A percentile compares a stretch with the other conserved stretches of the same genome.
phyloP scores from a whole-genome alignment of 148 eudicot genomes.

The Cornus kousa region DNA sequence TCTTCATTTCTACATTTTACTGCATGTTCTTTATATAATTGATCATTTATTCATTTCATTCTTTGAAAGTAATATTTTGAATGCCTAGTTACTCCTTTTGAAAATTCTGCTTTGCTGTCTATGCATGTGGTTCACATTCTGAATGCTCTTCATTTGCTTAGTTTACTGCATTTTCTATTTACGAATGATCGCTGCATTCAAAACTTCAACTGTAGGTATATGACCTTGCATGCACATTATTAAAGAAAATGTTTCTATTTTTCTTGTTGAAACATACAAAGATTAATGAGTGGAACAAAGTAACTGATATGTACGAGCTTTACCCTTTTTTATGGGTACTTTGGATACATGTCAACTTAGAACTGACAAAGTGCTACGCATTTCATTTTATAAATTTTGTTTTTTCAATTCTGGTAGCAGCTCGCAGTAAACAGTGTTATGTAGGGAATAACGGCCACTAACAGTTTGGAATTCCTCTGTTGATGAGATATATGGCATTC shows the following conservation, averaged over 20 bases:
- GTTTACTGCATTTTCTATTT: too few relatives aligned
- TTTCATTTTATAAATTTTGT: too few relatives aligned
- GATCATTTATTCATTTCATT: too few relatives aligned
- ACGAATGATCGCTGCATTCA: too few relatives aligned
- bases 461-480: neutral
- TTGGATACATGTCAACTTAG: neutral
- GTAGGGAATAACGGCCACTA: neutral
- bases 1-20: neutral
- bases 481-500: neutral
- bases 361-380: neutral
- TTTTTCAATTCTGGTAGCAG: neutral
- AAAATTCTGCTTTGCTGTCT: too few relatives aligned
- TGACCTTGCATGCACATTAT: neutral
- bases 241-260: neutral
- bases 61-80: too few relatives aligned
- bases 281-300: neutral
- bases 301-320: neutral
- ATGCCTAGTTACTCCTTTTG: too few relatives aligned
- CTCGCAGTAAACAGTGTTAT: neutral
- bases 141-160: too few relatives aligned
- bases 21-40: neutral
- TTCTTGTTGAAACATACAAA: constrained; percentile 3
- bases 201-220: too few relatives aligned
- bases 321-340: neutral
- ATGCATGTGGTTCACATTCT: too few relatives aligned